Base-by-base conservation (phyloP, 2,329 filamentous ascomycete species). In the Nemania sp. region DNA sequence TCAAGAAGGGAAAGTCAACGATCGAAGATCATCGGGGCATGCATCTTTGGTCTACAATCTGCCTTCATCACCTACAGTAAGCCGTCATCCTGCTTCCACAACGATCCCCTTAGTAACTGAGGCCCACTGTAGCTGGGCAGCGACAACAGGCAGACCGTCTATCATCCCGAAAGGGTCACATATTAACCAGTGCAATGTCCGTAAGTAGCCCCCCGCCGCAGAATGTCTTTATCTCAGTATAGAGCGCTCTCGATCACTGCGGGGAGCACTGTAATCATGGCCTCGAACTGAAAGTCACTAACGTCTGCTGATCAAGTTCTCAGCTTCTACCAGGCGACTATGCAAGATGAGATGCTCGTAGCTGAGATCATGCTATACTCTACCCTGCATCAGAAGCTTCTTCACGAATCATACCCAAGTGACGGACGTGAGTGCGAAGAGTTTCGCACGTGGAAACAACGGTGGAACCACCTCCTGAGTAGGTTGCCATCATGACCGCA, bases 281-380 rank as follows among this genome's bases (percentile, higher is more conserved):
- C 13, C 20, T 40, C 18, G 9, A 3, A 39, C 5, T 34, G 10
- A 20, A 54, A 43, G 35, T 9, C 7, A 49, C 46, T 62, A 18
- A 65, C 42, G 3, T 35, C 37, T 39, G 10, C 15, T 49, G 5
- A n/a, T 40, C 15, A 20, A 65, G 62, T 78, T 3, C 72, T 78
- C 12, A 76, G 70, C 49, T 78, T 78, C 55, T 75, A 76, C 47
- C 73, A 76, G 46, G 74, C 76, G 3, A 77, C 76, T 2, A 77
- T 78, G 69, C 73, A 75, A 34, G 76, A 78, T 34, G 73, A 72
- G 1, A 77, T 78, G 74, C 66, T 78, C 1, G 71, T 76, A 9
- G 76, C 76, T 1, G 76, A 78, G 53, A 75, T 77, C 18, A 68
- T 72, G 49, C 63, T 78, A 1, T 78, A 77, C 51, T 72, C 74